phyloP scores from a whole-genome alignment of 106 monocot genomes.

The Gastrodia elata region DNA sequence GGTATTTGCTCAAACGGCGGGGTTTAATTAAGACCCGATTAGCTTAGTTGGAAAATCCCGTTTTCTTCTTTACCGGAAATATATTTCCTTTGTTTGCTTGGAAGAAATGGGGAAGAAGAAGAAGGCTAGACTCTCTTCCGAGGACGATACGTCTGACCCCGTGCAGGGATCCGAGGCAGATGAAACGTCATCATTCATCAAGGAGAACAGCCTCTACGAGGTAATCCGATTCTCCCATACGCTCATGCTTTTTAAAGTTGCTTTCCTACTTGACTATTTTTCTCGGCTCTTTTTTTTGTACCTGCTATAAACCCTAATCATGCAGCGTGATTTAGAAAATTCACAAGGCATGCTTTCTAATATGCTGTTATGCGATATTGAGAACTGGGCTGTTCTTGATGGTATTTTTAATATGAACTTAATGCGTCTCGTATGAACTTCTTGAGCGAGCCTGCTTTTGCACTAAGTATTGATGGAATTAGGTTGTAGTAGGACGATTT shows the following conservation, averaged over 20 bases:
- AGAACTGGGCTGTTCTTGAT: not conserved
- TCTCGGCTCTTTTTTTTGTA: not conserved
- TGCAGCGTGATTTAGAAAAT: not conserved
- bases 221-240: not conserved
- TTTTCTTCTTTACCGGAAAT: not conserved
- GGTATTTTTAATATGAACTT: not conserved
- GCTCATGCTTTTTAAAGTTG: not conserved
- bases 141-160: not conserved
- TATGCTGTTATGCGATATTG: not conserved
- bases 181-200: not conserved
- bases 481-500: not conserved
- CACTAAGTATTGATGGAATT: not conserved
- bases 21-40: too few species aligned
- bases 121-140: not conserved
- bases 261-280: not conserved
- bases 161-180: not conserved
- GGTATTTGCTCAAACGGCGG: too few species aligned
- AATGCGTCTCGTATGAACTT: not conserved
- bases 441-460: not conserved
- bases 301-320: not conserved
- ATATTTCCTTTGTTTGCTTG: not conserved
- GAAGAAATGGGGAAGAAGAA: slow-evolving; percentile 11
- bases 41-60: not conserved
- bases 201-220: slow-evolving; percentile 10
- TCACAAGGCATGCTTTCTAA: not conserved